Evolutionary conservation across 169 alveolate genomes (phyloP).

Genomic region (Ichthyophthirius multifiliis): DNA sequence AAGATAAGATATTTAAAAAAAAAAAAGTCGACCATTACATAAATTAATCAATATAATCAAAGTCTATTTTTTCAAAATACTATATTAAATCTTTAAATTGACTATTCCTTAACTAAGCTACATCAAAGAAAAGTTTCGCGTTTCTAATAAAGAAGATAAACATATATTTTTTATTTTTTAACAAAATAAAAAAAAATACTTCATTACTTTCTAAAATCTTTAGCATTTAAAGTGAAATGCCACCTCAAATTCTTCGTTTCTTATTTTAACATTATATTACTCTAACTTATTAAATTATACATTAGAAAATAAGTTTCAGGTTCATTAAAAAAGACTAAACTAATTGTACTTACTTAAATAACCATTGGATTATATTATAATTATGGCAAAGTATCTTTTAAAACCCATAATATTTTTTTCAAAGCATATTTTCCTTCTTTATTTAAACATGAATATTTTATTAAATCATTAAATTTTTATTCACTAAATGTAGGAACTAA

Average conservation of each 20-base stretch:
- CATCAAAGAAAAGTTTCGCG: constrained; percentile 11
- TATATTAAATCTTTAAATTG: neutral
- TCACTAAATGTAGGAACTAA: neutral
- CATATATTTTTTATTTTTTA: neutral
- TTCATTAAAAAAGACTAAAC: neutral
- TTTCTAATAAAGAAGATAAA: neutral
- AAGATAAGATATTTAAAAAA: neutral
- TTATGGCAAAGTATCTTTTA: neutral
- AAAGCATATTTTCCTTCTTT: constrained; percentile 2
- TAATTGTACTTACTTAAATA: neutral
- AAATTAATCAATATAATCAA: neutral
- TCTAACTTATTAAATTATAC: neutral
- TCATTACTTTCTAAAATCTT: neutral
- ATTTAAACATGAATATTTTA: neutral
- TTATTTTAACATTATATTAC: neutral
- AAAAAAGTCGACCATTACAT: neutral
- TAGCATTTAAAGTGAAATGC: neutral
- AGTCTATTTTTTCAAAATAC: neutral
- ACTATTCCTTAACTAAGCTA: neutral
- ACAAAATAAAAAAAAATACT: neutral
- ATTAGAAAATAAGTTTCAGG: neutral
- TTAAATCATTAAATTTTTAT: neutral
- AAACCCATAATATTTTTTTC: neutral
- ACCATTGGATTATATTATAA: neutral
- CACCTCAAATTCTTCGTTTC: neutral